These are phyloP conservation scores for Debaryomycetaceae sp. DNA, from an alignment of 1,139 yeast genomes.

Conservation along the genomic window DNA sequence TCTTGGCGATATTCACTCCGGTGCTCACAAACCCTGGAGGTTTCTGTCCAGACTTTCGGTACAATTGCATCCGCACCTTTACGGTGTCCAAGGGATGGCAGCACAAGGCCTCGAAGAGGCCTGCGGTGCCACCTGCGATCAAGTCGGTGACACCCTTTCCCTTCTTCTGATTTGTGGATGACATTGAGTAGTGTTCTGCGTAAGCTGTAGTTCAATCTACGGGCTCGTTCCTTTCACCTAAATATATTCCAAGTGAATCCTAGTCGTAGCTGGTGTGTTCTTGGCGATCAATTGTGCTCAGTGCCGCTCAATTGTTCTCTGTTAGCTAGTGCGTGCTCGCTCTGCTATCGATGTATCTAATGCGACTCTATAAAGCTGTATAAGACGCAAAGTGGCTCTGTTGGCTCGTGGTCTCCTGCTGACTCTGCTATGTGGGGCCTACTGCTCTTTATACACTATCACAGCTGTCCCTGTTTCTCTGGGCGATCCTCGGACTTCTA, in stretches of 20 bases:
- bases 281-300: too few relatives aligned
- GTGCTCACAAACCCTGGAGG: constrained; percentile 85
- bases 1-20: constrained; percentile 70
- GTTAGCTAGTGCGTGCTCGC: too few relatives aligned
- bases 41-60: constrained; percentile 58
- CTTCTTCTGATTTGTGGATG: constrained; percentile 22
- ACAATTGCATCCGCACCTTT: constrained; percentile 94
- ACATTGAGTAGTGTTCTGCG: constrained; percentile 7
- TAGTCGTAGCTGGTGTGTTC: too few relatives aligned
- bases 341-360: too few relatives aligned
- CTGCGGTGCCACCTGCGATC: constrained; percentile 96
- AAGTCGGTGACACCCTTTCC: constrained; percentile 63
- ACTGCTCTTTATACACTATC: too few relatives aligned
- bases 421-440: too few relatives aligned
- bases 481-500: too few relatives aligned
- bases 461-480: too few relatives aligned
- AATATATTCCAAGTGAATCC: neutral
- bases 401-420: too few relatives aligned
- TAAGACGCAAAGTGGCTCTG: too few relatives aligned
- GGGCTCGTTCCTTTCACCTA: neutral
- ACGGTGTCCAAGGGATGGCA: constrained; percentile 96
- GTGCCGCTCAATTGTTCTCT: too few relatives aligned
- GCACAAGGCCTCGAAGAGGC: constrained; percentile 90
- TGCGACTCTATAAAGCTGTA: too few relatives aligned
- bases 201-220: neutral